Conservation (phyloP, 1,139 yeast species). For the Wickerhamomyces sp. region DNA sequence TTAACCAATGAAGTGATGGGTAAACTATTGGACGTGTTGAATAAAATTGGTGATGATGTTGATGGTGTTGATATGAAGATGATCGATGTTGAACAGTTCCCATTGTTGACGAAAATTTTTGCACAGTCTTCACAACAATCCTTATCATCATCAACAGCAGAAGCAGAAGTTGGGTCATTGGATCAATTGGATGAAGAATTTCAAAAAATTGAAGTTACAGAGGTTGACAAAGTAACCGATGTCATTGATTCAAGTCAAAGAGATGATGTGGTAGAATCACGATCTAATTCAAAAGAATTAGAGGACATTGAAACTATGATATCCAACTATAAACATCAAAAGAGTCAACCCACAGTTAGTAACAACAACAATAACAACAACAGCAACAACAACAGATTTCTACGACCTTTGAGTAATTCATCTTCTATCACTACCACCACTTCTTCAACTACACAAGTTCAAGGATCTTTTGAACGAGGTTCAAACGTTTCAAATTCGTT, state of each 20-base stretch:
- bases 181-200: too few species aligned
- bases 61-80: slow-evolving; percentile 6
- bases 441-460: slow-evolving; percentile 3
- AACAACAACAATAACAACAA: too few species aligned
- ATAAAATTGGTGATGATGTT: slow-evolving; percentile 5
- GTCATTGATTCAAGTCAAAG: not conserved
- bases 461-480: not conserved
- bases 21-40: slow-evolving; percentile 6
- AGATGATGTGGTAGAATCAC: not conserved
- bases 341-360: too few species aligned
- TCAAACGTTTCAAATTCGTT: too few species aligned
- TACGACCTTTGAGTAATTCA: too few species aligned
- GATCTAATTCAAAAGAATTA: not conserved
- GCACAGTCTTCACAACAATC: too few species aligned
- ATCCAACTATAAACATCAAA: not conserved
- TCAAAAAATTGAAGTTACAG: not conserved
- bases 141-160: not conserved
- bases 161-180: not conserved
- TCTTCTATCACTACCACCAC: too few species aligned
- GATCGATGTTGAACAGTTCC: slow-evolving; percentile 1
- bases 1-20: slow-evolving; percentile 2
- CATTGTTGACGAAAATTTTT: not conserved
- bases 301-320: slow-evolving; percentile 2
- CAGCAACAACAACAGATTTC: too few species aligned
- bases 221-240: not conserved